phyloP scores from a whole-genome alignment of 2,329 filamentous ascomycete genomes.

The Aureobasidium pullulans region DNA sequence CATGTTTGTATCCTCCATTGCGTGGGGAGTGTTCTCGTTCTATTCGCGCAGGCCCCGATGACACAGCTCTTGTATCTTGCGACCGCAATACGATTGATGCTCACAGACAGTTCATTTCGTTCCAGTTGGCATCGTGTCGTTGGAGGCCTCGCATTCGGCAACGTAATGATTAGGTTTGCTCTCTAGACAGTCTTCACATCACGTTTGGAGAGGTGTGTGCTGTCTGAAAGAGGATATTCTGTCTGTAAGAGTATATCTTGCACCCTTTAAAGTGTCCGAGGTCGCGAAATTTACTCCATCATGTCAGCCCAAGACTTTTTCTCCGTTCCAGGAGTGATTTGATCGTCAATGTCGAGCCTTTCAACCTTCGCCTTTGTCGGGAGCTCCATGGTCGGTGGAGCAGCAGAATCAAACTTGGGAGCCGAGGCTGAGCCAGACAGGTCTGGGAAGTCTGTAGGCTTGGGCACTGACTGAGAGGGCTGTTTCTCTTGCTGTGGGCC shows the following conservation, averaged over 20 bases:
- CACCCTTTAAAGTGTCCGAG: neutral
- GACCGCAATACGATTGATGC: too few relatives aligned
- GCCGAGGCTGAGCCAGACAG: slow-evolving; percentile 32
- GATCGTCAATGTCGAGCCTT: neutral
- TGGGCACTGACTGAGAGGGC: slow-evolving; percentile 26
- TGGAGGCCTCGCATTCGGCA: too few relatives aligned
- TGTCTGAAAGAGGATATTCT: neutral
- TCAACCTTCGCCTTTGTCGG: slow-evolving; percentile 10
- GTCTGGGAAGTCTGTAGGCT: slow-evolving; percentile 39
- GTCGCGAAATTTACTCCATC: slow-evolving; percentile 12
- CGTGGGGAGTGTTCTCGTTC: too few relatives aligned
- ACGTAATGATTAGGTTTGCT: too few relatives aligned
- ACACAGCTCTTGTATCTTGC: too few relatives aligned
- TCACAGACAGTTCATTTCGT: too few relatives aligned
- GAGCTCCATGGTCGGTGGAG: slow-evolving; percentile 9
- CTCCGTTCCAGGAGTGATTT: neutral
- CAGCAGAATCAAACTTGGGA: slow-evolving; percentile 16
- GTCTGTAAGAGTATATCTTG: neutral
- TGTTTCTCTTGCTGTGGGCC: slow-evolving; percentile 9
- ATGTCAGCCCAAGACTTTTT: slow-evolving; percentile 18
- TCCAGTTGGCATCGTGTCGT: too few relatives aligned
- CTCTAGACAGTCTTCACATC: too few relatives aligned
- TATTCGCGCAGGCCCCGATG: too few relatives aligned
- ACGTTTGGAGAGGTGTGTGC: neutral
- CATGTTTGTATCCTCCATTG: too few relatives aligned